Conservation (phyloP, 179 eudicot genomes). For the Beta macrorhiza region DNA sequence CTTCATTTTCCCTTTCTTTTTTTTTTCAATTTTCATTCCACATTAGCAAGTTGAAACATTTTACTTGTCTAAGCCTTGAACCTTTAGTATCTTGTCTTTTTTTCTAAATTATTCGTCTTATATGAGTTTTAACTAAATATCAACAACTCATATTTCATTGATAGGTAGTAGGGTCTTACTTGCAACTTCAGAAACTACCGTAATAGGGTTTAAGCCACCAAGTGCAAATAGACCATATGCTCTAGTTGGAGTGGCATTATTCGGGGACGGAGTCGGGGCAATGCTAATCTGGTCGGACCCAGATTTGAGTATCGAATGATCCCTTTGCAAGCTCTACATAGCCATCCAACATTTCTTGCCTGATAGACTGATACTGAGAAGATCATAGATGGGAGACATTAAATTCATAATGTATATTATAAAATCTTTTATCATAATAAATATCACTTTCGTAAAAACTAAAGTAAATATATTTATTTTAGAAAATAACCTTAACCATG, state of each 20-base stretch:
- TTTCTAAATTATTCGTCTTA: background rate
- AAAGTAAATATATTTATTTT: too few relatives aligned
- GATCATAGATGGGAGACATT: slow-evolving; percentile 68
- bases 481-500: too few relatives aligned
- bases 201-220: slow-evolving; percentile 89
- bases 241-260: slow-evolving; percentile 80
- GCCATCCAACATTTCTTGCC: slow-evolving; percentile 76
- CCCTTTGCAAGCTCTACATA: slow-evolving; percentile 75
- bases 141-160: background rate
- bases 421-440: background rate
- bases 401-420: too few relatives aligned
- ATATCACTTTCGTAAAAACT: too few relatives aligned
- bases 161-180: slow-evolving; percentile 60
- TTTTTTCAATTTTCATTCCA: too few relatives aligned
- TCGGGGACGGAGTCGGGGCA: slow-evolving; percentile 96
- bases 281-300: slow-evolving; percentile 70
- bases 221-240: slow-evolving; percentile 72
- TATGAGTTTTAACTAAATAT: background rate
- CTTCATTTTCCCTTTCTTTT: too few relatives aligned
- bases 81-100: too few relatives aligned
- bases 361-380: slow-evolving; percentile 53
- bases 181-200: slow-evolving; percentile 86
- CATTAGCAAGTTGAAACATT: too few relatives aligned
- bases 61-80: too few relatives aligned
- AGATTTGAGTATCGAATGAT: slow-evolving; percentile 35